These are phyloP conservation scores for Parsonsia alboflavescens DNA, from an alignment of 257 asterid species.

Conservation along the genomic window DNA sequence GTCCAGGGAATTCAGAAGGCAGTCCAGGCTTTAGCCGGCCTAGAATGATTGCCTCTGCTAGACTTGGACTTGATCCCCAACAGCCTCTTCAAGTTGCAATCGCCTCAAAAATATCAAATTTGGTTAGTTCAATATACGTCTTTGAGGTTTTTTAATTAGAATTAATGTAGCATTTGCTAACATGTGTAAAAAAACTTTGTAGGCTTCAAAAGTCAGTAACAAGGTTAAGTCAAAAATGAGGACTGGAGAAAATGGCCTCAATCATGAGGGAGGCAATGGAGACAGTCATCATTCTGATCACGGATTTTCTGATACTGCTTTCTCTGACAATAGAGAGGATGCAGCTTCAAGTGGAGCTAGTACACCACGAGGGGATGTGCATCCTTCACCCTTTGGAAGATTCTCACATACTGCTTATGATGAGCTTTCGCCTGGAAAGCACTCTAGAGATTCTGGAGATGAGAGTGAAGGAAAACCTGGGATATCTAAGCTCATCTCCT, in stretches of 20 bases:
- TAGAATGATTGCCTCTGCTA: slow-evolving; percentile 42
- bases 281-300: slow-evolving; percentile 65
- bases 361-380: slow-evolving; percentile 74
- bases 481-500: slow-evolving; percentile 61
- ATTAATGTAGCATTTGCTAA: slow-evolving; percentile 29
- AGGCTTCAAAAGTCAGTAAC: slow-evolving; percentile 88
- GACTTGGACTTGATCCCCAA: slow-evolving; percentile 72
- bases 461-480: slow-evolving; percentile 66
- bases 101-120: slow-evolving; percentile 78
- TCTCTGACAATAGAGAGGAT: slow-evolving; percentile 63
- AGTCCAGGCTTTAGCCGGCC: slow-evolving; percentile 41
- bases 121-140: slow-evolving; percentile 47
- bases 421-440: slow-evolving; percentile 38
- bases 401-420: slow-evolving; percentile 37
- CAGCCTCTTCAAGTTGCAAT: slow-evolving; percentile 80
- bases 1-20: slow-evolving; percentile 25
- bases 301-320: slow-evolving; percentile 36
- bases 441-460: slow-evolving; percentile 58
- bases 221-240: slow-evolving; percentile 81
- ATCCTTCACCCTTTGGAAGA: slow-evolving; percentile 63
- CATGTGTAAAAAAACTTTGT: slow-evolving; percentile 18
- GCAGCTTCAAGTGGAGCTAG: slow-evolving; percentile 85
- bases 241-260: slow-evolving; percentile 42
- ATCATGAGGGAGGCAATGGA: slow-evolving; percentile 62
- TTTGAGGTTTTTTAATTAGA: neutral